Percentiles rank a stretch among this genome's conserved stretches.
Evolutionary conservation across 163 green algal species (phyloP).

Genomic region (Prototheca cutis): DNA sequence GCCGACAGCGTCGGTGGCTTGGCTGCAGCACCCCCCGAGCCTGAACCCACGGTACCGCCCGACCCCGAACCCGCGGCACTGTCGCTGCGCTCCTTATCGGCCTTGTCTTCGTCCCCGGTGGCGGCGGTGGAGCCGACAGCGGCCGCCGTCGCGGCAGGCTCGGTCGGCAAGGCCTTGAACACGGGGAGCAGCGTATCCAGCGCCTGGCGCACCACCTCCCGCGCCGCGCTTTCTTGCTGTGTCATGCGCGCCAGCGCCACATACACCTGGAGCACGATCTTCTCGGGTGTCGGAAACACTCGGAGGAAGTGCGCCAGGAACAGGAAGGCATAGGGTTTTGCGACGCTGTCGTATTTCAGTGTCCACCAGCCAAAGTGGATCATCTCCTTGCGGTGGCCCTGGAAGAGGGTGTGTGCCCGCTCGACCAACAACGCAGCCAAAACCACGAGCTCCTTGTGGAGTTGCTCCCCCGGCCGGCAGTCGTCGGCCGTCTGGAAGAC

Average conservation of each 20-base stretch:
- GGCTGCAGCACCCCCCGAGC: too few relatives aligned
- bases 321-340: constrained; percentile 75
- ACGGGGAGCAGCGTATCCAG: constrained; percentile 29
- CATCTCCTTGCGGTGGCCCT: constrained; percentile 68
- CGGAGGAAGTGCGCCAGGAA: constrained; percentile 79
- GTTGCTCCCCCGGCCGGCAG: constrained; percentile 30
- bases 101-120: background rate
- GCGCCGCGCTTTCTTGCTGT: constrained; percentile 6
- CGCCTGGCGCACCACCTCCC: constrained; percentile 21
- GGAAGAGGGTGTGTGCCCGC: constrained; percentile 36
- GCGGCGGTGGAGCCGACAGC: constrained; percentile 5
- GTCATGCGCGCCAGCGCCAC: constrained; percentile 11
- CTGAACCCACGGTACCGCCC: too few relatives aligned
- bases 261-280: constrained; percentile 69
- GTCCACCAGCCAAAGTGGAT: constrained; percentile 78
- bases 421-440: constrained; percentile 56
- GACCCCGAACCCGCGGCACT: too few relatives aligned
- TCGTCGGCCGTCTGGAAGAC: constrained; percentile 14
- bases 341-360: constrained; percentile 48
- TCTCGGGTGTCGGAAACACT: constrained; percentile 67
- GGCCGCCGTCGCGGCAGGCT: too few relatives aligned
- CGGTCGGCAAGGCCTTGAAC: too few relatives aligned
- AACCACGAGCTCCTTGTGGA: constrained; percentile 62
- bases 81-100: too few relatives aligned
- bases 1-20: background rate